Percentiles rank a stretch among this genome's conserved stretches.
phyloP scores from a whole-genome alignment of 1,284 basidiomycete genomes.

The Cutaneotrichosporon sp. region DNA sequence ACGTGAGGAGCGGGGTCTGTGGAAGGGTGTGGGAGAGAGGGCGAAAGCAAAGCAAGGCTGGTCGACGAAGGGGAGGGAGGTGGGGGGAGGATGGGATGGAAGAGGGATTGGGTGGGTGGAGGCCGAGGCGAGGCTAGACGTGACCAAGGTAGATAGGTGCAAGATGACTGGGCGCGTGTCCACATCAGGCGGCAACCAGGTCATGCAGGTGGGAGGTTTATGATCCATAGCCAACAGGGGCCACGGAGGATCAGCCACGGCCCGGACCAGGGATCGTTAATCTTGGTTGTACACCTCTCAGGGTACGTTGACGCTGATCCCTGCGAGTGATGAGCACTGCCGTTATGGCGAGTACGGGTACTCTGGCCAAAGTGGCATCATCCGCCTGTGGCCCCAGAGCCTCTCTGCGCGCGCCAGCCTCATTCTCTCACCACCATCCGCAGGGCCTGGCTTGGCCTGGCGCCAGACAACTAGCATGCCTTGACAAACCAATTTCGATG shows the following conservation, averaged over 20 bases:
- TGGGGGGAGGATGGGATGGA: no score
- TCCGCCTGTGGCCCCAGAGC: no score
- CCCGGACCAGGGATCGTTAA: background rate
- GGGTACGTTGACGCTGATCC: background rate
- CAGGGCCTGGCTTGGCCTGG: background rate
- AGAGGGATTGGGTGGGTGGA: no score
- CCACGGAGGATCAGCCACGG: background rate
- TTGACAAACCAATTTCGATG: background rate
- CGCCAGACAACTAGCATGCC: no score
- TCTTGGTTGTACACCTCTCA: slow-evolving; percentile 1
- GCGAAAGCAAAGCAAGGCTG: no score
- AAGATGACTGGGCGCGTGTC: background rate
- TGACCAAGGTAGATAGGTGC: no score
- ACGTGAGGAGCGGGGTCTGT: no score
- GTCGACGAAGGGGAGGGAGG: no score
- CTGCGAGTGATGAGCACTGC: background rate
- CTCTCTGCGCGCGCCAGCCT: no score
- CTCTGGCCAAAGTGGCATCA: background rate
- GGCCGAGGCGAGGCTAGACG: background rate
- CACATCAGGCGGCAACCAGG: background rate
- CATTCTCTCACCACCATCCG: no score
- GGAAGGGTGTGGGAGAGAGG: no score
- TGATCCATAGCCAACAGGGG: background rate
- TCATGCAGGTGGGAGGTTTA: background rate
- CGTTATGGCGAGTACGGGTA: background rate